phyloP scores from a whole-genome alignment of 768 basidiomycete genomes.

The Russula ochroleuca region DNA sequence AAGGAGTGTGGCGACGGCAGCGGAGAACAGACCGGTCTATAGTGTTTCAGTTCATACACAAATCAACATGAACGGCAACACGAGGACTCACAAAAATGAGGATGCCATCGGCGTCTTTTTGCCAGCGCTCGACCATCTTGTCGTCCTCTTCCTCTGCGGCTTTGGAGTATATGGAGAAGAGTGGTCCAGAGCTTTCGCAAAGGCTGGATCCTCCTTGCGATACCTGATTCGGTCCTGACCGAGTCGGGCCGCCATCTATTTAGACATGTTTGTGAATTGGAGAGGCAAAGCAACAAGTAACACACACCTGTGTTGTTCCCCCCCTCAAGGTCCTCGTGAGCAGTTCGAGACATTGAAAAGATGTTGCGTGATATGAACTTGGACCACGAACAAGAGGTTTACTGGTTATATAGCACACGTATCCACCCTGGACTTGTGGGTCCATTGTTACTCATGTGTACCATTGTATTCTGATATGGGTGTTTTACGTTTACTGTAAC shows the following conservation, averaged over 20 bases:
- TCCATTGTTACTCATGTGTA: neutral
- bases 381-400: no score
- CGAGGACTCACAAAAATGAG: neutral
- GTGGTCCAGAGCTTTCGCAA: neutral
- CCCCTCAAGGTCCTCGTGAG: no score
- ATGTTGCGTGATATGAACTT: no score
- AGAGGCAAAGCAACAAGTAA: no score
- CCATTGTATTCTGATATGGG: neutral
- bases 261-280: no score
- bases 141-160: neutral
- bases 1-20: neutral
- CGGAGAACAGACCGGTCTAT: slow-evolving; percentile 4
- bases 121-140: neutral
- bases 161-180: neutral
- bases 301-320: no score
- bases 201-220: no score
- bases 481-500: neutral
- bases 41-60: neutral
- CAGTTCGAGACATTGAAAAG: no score
- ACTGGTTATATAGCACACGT: no score
- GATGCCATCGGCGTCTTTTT: neutral
- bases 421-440: no score
- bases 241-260: no score
- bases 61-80: neutral
- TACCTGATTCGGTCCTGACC: no score